Base-by-base conservation (phyloP, 768 basidiomycete species). In the Leccinum olivaceopallidum region DNA sequence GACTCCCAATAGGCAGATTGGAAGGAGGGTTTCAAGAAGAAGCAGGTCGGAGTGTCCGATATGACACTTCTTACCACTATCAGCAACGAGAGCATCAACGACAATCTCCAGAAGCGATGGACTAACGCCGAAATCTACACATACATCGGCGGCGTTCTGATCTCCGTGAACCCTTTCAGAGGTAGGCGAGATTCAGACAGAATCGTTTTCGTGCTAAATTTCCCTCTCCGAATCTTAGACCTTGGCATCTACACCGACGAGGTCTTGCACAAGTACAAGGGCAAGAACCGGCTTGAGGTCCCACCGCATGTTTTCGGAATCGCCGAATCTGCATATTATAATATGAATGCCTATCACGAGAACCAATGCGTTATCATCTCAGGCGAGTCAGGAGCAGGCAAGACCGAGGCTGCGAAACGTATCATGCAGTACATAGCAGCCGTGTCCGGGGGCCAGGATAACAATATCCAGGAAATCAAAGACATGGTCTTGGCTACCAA, bases 11-110 rank as follows among this genome's bases (percentile, higher is more conserved):
- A 98, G 95, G 96, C 96, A 53, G 96, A 98, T 74, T 99, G 96
- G 96, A 96, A 96, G 77, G 96, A 98, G 71, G 95, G 95, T 5
- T 99, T 99, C 83, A 97, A 97, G 88, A 99, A 98, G 88, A 98
- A 98, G 79, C 90, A 93, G 76, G 89, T 95, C 63, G 97, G 97
- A 58, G 96, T 99, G 60, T 88, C 93, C 48, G 97, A 99, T 81
- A 99, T 99, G 97, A 99, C 97, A 9, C 79, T 99, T 62, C 79
- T 99, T 60, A 91, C 92, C 24, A 96, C 93, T 54, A 98, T 98
- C 81, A 94, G 92, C 74, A 97, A 99, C 75, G 96, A 98, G 69
- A 89, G 87, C 66, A 87, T 99, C 84, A 98, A 99, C 74, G 94
- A 97, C 56, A 99, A 99, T 74, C 82, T 99, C 63, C 89, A 97